These are phyloP conservation scores for Ophidiomyces ophidiicola DNA, from an alignment of 2,329 filamentous ascomycete species.

Conservation along the genomic window DNA sequence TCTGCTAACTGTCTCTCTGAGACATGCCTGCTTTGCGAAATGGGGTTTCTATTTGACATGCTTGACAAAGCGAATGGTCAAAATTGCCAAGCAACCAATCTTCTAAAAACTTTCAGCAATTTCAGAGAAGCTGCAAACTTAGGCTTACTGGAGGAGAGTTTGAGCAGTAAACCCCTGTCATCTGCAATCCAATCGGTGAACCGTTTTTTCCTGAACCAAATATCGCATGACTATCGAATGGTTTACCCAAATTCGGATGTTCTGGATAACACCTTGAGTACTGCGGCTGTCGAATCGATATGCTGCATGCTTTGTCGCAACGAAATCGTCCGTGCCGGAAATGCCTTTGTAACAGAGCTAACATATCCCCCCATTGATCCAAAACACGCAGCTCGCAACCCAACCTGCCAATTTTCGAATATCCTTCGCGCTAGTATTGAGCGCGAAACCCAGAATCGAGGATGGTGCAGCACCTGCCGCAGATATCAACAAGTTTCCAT, in stretches of 20 bases:
- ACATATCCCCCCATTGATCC: conserved; percentile 55
- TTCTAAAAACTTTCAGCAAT: conserved; percentile 77
- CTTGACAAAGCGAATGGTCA: conserved; percentile 86
- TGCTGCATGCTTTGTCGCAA: conserved; percentile 77
- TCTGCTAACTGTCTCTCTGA: conserved; percentile 74
- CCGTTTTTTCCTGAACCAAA: conserved; percentile 71
- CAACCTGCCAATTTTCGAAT: conserved; percentile 60
- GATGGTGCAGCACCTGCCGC: conserved; percentile 86
- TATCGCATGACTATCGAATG: conserved; percentile 62
- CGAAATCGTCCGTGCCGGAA: conserved; percentile 68
- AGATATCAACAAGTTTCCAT: conserved; percentile 81
- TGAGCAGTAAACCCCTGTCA: conserved; percentile 59
- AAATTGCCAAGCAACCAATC: conserved; percentile 91
- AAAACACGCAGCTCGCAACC: conserved; percentile 39
- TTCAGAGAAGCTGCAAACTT: conserved; percentile 66
- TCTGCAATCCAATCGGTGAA: conserved; percentile 77
- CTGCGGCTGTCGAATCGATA: conserved; percentile 44
- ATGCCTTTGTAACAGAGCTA: conserved; percentile 73
- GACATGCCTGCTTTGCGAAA: conserved; percentile 77
- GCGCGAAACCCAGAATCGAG: conserved; percentile 72
- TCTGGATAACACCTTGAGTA: conserved; percentile 54
- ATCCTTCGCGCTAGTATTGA: conserved; percentile 89
- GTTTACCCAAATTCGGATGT: conserved; percentile 50
- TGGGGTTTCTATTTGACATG: conserved; percentile 96
- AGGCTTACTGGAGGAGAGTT: conserved; percentile 73